Conservation (phyloP, 192 early-diverging fungal species). For the Umbelopsis ramanniana region DNA sequence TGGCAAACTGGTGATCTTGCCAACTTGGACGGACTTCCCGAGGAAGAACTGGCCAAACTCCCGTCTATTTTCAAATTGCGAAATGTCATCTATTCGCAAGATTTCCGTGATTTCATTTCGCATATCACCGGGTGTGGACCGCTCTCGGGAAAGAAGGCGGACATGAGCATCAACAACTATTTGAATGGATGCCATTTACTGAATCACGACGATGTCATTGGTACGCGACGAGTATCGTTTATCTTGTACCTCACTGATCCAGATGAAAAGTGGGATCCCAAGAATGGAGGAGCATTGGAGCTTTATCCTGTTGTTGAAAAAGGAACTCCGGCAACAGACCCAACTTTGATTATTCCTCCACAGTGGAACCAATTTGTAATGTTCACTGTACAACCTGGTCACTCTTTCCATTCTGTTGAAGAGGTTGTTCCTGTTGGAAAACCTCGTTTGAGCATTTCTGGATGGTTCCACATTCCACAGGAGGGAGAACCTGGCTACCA, state of each 20-base stretch:
- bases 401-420: slow-evolving; percentile 81
- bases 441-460: slow-evolving; percentile 66
- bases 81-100: slow-evolving; percentile 74
- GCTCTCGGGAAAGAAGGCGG: slow-evolving; percentile 66
- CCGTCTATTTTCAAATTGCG: slow-evolving; percentile 60
- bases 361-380: slow-evolving; percentile 80
- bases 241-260: slow-evolving; percentile 80
- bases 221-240: slow-evolving; percentile 73
- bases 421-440: slow-evolving; percentile 66
- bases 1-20: slow-evolving; percentile 83
- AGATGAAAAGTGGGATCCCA: slow-evolving; percentile 57
- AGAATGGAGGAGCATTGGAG: slow-evolving; percentile 76
- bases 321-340: slow-evolving; percentile 64
- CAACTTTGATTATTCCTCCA: slow-evolving; percentile 59
- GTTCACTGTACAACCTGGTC: slow-evolving; percentile 80
- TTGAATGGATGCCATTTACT: slow-evolving; percentile 74
- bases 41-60: slow-evolving; percentile 59
- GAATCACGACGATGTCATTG: slow-evolving; percentile 84
- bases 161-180: slow-evolving; percentile 80
- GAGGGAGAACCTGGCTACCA: slow-evolving; percentile 69
- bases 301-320: slow-evolving; percentile 69
- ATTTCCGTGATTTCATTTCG: slow-evolving; percentile 71
- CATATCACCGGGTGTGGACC: slow-evolving; percentile 71
- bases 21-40: slow-evolving; percentile 76
- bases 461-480: slow-evolving; percentile 83